phyloP scores from a whole-genome alignment of 2,329 filamentous ascomycete species.

The Colletotrichum musicola region DNA sequence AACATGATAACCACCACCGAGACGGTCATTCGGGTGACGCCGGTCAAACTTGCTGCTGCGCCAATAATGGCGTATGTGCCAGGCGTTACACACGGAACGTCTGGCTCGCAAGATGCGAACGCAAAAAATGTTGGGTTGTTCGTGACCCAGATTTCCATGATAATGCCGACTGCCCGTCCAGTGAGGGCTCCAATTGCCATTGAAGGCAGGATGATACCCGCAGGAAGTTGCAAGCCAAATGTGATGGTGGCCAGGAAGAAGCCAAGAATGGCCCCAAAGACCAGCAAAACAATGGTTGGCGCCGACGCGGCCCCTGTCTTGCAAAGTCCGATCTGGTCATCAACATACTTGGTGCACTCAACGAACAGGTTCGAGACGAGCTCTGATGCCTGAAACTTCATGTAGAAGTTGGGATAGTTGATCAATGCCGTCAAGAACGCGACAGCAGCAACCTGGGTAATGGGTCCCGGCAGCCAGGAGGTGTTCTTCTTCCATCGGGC shows the following conservation, averaged over 20 bases:
- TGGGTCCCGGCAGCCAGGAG: slow-evolving; percentile 76
- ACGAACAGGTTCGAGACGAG: slow-evolving; percentile 93
- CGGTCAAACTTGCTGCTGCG: slow-evolving; percentile 92
- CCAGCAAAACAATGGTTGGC: slow-evolving; percentile 83
- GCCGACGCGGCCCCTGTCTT: slow-evolving; percentile 86
- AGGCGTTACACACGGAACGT: slow-evolving; percentile 89
- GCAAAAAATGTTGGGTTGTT: slow-evolving; percentile 81
- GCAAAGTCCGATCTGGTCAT: slow-evolving; percentile 92
- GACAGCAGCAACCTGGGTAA: slow-evolving; percentile 84
- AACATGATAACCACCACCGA: slow-evolving; percentile 99
- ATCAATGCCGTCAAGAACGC: slow-evolving; percentile 86
- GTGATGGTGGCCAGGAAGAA: slow-evolving; percentile 89
- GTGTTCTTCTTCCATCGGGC: slow-evolving; percentile 81
- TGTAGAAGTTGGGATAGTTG: slow-evolving; percentile 96
- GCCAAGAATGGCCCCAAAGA: slow-evolving; percentile 85
- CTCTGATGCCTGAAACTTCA: slow-evolving; percentile 92
- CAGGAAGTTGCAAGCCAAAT: slow-evolving; percentile 94
- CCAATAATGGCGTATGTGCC: slow-evolving; percentile 98
- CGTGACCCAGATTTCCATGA: slow-evolving; percentile 89
- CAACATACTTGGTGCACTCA: slow-evolving; percentile 84
- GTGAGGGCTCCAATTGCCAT: slow-evolving; percentile 95
- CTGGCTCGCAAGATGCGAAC: slow-evolving; percentile 86
- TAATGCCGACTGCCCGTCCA: slow-evolving; percentile 88
- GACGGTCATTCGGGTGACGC: slow-evolving; percentile 95
- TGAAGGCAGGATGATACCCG: slow-evolving; percentile 94